These are phyloP conservation scores for Sporothrix phasma DNA, from an alignment of 2,329 filamentous ascomycete species.

Conservation along the genomic window DNA sequence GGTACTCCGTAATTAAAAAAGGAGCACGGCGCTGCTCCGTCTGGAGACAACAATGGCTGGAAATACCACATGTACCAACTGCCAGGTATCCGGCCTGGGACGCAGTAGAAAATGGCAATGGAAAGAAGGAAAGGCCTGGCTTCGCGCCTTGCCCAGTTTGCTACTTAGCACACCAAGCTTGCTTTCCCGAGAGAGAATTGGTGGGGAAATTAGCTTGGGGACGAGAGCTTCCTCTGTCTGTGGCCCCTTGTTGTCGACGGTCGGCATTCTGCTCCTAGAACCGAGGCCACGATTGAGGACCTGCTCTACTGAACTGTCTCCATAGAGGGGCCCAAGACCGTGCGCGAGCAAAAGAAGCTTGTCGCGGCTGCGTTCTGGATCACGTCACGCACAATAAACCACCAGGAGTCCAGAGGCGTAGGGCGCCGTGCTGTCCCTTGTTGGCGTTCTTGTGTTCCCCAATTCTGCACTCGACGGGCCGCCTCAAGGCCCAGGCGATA, in stretches of 20 bases:
- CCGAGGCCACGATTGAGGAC: slow-evolving; percentile 8
- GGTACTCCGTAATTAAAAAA: too few species aligned
- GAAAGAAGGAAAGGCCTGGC: background rate
- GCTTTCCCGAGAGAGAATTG: slow-evolving; percentile 7
- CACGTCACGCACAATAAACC: background rate
- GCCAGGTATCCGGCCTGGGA: slow-evolving; percentile 1
- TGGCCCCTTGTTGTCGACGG: background rate
- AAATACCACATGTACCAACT: background rate
- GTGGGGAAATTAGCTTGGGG: slow-evolving; percentile 7
- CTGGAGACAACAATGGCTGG: background rate
- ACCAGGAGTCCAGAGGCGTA: background rate
- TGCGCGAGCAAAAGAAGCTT: background rate
- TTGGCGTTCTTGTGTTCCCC: too few species aligned
- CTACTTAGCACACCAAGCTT: background rate
- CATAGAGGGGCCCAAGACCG: background rate
- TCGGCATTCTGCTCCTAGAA: slow-evolving; percentile 12
- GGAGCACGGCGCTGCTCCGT: too few species aligned
- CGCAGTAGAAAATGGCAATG: background rate
- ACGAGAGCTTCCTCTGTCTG: background rate
- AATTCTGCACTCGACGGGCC: too few species aligned
- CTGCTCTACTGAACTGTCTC: too few species aligned
- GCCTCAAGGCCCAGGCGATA: too few species aligned
- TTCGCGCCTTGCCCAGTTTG: background rate
- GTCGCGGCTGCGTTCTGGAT: slow-evolving; percentile 8
- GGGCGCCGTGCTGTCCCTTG: background rate